Evolutionary conservation across 2,329 filamentous ascomycete species (phyloP).

Genomic region (Cryphonectria naterciae): DNA sequence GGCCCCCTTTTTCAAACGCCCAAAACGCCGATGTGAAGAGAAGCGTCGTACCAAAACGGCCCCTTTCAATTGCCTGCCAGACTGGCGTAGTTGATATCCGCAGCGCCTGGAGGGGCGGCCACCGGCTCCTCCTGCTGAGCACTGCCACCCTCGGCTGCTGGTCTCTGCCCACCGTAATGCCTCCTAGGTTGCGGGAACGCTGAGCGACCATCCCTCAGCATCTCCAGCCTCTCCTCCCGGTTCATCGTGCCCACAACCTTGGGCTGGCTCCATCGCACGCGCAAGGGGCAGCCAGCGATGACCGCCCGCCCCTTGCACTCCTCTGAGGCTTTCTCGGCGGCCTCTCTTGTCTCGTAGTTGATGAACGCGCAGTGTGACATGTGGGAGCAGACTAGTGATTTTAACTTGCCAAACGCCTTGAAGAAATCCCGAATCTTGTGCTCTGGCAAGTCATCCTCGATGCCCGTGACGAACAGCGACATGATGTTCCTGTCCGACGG

Average conservation of each 20-base stretch:
- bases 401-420: constrained; percentile 83
- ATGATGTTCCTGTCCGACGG: constrained; percentile 85
- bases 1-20: constrained; percentile 34
- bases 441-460: constrained; percentile 95
- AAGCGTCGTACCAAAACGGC: background rate
- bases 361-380: constrained; percentile 97
- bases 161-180: constrained; percentile 38
- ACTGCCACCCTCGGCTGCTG: constrained; percentile 38
- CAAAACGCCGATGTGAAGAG: constrained; percentile 34
- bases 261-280: constrained; percentile 91
- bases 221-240: constrained; percentile 78
- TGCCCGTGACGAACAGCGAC: constrained; percentile 90
- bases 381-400: constrained; percentile 93
- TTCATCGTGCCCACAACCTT: constrained; percentile 92
- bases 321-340: constrained; percentile 82
- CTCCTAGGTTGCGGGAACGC: constrained; percentile 55
- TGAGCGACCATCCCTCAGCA: constrained; percentile 76
- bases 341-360: constrained; percentile 85
- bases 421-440: constrained; percentile 91
- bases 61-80: constrained; percentile 63
- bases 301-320: constrained; percentile 87
- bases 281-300: constrained; percentile 86
- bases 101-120: constrained; percentile 78
- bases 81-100: constrained; percentile 83
- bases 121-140: constrained; percentile 47